These are phyloP conservation scores for Maudiozyma saulgeensis DNA, from an alignment of 805 yeast genomes.

Conservation along the genomic window DNA sequence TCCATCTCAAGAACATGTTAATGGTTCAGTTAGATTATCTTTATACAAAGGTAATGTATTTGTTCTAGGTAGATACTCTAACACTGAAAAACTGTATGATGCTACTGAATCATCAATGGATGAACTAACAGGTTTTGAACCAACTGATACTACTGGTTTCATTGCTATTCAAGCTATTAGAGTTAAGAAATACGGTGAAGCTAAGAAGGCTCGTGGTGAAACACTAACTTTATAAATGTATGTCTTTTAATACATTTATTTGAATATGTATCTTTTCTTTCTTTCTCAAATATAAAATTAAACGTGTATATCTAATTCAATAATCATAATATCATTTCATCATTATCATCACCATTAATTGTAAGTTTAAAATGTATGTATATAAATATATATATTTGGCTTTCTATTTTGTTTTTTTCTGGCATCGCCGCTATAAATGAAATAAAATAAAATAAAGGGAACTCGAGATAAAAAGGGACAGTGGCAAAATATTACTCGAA, in stretches of 20 bases:
- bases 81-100: conserved; percentile 93
- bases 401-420: no score
- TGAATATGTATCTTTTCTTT: neutral
- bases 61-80: conserved; percentile 88
- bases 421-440: no score
- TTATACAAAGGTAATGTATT: conserved; percentile 83
- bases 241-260: neutral
- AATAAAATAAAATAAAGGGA: no score
- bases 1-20: conserved; percentile 91
- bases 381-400: no score
- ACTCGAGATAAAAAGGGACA: no score
- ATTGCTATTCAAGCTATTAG: conserved; percentile 97
- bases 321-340: no score
- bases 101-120: conserved; percentile 99
- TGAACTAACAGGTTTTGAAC: conserved; percentile 95
- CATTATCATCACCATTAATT: no score
- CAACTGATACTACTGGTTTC: conserved; percentile 94
- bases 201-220: conserved; percentile 74
- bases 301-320: neutral
- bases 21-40: conserved; percentile 90
- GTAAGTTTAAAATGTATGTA: no score
- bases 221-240: conserved; percentile 29
- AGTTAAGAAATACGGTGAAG: conserved; percentile 95
- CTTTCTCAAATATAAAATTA: neutral
- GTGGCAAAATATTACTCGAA: neutral